phyloP scores from a whole-genome alignment of 108 stramenopile genomes.

The Nitzschia palea region DNA sequence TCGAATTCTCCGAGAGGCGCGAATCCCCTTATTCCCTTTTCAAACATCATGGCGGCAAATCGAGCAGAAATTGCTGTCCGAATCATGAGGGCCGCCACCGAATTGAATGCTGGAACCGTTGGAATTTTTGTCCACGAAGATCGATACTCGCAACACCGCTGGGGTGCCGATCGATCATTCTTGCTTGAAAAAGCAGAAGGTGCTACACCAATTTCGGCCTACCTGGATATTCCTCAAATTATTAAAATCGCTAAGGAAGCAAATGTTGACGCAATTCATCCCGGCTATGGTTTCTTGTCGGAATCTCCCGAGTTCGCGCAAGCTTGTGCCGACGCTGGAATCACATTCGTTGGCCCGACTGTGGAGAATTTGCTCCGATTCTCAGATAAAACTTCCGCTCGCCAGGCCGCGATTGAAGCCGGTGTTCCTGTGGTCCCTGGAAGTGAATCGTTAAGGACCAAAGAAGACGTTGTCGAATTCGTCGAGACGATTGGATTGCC shows the following conservation, averaged over 20 bases:
- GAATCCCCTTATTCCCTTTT: constrained; percentile 33
- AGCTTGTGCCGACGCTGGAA: constrained; percentile 68
- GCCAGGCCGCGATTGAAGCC: constrained; percentile 48
- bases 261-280: constrained; percentile 89
- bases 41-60: constrained; percentile 82
- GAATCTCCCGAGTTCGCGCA: constrained; percentile 83
- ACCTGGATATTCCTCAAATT: constrained; percentile 74
- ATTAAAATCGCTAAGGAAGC: constrained; percentile 70
- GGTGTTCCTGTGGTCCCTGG: constrained; percentile 38
- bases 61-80: constrained; percentile 94
- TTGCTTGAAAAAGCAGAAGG: constrained; percentile 47
- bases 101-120: constrained; percentile 78
- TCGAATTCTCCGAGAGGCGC: background rate
- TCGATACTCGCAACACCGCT: constrained; percentile 90
- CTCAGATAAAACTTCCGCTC: constrained; percentile 85
- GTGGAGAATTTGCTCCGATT: constrained; percentile 79
- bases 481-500: constrained; percentile 78
- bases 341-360: constrained; percentile 88
- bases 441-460: constrained; percentile 46
- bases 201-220: constrained; percentile 79
- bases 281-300: constrained; percentile 81
- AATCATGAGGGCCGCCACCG: constrained; percentile 90
- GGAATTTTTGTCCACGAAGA: constrained; percentile 89
- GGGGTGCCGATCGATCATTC: constrained; percentile 87
- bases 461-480: constrained; percentile 51